Conservation (phyloP, 495 filamentous ascomycete genomes). For the Lophium mytilinum region DNA sequence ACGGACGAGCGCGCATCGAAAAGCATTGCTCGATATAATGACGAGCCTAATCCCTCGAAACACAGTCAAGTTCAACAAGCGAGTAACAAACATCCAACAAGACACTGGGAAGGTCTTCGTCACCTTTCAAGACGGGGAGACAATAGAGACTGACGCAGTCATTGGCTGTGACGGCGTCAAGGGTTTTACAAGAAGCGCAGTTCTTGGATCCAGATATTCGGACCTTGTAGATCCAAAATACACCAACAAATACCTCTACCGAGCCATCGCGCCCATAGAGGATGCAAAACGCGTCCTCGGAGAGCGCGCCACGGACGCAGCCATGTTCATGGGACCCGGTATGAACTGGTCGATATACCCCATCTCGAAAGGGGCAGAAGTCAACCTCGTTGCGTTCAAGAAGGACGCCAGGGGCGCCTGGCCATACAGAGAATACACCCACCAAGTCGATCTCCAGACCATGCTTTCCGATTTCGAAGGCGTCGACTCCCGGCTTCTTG, state of each 20-base stretch:
- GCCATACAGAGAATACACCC: constrained; percentile 1
- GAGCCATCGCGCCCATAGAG: constrained; percentile 15
- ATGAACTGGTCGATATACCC: constrained; percentile 11
- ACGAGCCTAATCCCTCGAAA: constrained; percentile 6
- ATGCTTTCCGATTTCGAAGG: constrained; percentile 14
- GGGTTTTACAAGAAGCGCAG: constrained; percentile 6
- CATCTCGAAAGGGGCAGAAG: constrained; percentile 8
- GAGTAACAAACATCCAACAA: constrained; percentile 6
- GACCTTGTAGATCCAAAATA: constrained; percentile 9
- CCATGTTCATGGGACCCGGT: constrained; percentile 12
- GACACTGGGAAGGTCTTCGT: constrained; percentile 1
- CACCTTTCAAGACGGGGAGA: constrained; percentile 13
- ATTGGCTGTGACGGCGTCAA: constrained; percentile 19
- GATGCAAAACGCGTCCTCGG: constrained; percentile 14
- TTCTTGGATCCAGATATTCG: constrained; percentile 9
- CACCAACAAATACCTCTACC: constrained; percentile 14
- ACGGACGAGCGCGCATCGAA: constrained; percentile 15
- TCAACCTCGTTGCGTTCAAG: constrained; percentile 20
- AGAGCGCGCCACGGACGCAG: constrained; percentile 9
- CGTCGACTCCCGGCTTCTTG: background rate
- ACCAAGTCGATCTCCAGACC: constrained; percentile 1
- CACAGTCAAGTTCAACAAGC: constrained; percentile 13
- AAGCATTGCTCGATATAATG: constrained; percentile 17
- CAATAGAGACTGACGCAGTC: constrained; percentile 5
- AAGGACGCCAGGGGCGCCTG: background rate